phyloP scores from a whole-genome alignment of 1,284 basidiomycete species.

The Amylostereum areolatum region DNA sequence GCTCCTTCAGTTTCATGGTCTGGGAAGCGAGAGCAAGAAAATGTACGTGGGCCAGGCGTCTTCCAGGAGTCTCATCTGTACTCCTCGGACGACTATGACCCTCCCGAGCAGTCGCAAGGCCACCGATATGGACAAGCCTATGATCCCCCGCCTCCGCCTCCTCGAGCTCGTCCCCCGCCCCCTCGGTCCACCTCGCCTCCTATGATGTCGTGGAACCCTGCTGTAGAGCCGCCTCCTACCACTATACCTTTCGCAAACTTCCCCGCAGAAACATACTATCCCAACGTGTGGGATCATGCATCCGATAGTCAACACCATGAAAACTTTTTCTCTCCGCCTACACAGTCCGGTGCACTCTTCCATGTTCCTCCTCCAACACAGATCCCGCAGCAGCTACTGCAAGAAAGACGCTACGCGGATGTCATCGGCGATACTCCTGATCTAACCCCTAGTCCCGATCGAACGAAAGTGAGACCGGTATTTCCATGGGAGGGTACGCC shows the following conservation, averaged over 20 bases:
- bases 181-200: slow-evolving; percentile 53
- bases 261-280: slow-evolving; percentile 63
- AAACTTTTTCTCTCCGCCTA: slow-evolving; percentile 15
- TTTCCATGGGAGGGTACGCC: slow-evolving; percentile 90
- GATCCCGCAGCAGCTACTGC: slow-evolving; percentile 55
- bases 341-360: slow-evolving; percentile 24
- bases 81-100: not conserved
- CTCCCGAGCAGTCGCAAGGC: not conserved
- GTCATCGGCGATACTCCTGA: slow-evolving; percentile 39
- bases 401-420: slow-evolving; percentile 58
- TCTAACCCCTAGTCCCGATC: slow-evolving; percentile 55
- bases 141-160: slow-evolving; percentile 17
- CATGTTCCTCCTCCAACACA: slow-evolving; percentile 42
- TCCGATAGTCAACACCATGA: slow-evolving; percentile 35
- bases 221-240: slow-evolving; percentile 68
- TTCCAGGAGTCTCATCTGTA: too few species aligned
- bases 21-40: too few species aligned
- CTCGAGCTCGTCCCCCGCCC: slow-evolving; percentile 8
- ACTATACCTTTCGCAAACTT: slow-evolving; percentile 46
- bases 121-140: not conserved
- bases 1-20: too few species aligned
- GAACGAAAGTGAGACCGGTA: slow-evolving; percentile 66
- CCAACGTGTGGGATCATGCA: slow-evolving; percentile 66
- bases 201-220: slow-evolving; percentile 62
- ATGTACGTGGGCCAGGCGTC: too few species aligned